Percentiles rank a stretch among this genome's conserved stretches.
phyloP scores from a whole-genome alignment of 2,329 filamentous ascomycete genomes.

The Fusarium decemcellulare region DNA sequence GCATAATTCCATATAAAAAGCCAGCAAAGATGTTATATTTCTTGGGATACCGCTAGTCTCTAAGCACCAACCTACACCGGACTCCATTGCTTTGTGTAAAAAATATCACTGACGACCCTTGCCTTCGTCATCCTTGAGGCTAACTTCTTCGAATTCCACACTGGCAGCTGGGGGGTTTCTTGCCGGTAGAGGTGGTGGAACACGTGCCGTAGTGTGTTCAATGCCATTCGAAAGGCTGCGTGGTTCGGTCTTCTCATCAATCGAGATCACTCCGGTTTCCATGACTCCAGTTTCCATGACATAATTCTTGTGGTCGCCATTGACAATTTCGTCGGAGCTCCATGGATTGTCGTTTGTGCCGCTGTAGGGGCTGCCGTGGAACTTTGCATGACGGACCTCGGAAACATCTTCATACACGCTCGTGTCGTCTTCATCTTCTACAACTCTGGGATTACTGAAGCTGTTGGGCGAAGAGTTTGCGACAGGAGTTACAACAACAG shows the following conservation, averaged over 20 bases:
- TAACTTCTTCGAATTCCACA: constrained; percentile 9
- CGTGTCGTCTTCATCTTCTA: constrained; percentile 5
- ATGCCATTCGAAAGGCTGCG: constrained; percentile 3
- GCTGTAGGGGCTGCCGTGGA: constrained; percentile 5
- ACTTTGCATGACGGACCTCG: neutral
- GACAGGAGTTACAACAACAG: constrained; percentile 31
- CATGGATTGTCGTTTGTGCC: constrained; percentile 3
- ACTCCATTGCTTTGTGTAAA: too few relatives aligned
- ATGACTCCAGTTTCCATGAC: constrained; percentile 2
- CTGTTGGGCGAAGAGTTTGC: constrained; percentile 1
- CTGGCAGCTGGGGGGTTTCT: constrained; percentile 8
- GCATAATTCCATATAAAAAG: too few relatives aligned
- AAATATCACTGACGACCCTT: neutral
- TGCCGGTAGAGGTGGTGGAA: constrained; percentile 26
- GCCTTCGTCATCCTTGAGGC: neutral
- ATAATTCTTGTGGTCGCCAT: neutral
- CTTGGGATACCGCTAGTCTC: too few relatives aligned
- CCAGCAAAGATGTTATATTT: too few relatives aligned
- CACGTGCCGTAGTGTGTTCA: constrained; percentile 14
- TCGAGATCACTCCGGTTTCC: constrained; percentile 5
- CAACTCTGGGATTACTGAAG: neutral
- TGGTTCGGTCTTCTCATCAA: constrained; percentile 5
- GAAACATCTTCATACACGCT: constrained; percentile 35
- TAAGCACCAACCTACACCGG: too few relatives aligned
- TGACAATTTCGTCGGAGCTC: neutral